These are phyloP conservation scores for Pythium inflatum DNA, from an alignment of 352 stramenopile species.

Conservation along the genomic window DNA sequence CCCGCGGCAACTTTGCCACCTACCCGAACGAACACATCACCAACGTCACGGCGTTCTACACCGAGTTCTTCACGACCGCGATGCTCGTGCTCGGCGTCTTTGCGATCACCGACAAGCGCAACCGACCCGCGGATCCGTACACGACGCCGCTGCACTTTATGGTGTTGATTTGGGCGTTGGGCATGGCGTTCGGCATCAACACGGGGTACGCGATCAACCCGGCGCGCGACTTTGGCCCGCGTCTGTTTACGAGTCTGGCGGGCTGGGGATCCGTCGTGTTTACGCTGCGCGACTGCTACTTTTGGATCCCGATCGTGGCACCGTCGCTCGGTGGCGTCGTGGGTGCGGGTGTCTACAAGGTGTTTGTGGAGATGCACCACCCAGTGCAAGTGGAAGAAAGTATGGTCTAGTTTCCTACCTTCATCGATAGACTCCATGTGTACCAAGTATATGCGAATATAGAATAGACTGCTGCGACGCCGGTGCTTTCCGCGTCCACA, in stretches of 20 bases:
- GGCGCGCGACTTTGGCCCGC: slow-evolving; percentile 44
- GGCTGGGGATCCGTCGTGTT: slow-evolving; percentile 38
- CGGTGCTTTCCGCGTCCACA: no score
- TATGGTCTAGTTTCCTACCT: no score
- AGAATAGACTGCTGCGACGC: no score
- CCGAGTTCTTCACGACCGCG: slow-evolving; percentile 32
- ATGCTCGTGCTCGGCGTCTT: slow-evolving; percentile 37
- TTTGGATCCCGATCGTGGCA: slow-evolving; percentile 47
- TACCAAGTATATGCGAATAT: no score
- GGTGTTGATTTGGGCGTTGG: slow-evolving; percentile 34
- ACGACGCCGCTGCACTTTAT: slow-evolving; percentile 36
- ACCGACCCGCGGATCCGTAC: slow-evolving; percentile 34
- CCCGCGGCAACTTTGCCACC: slow-evolving; percentile 38
- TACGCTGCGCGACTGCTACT: slow-evolving; percentile 35
- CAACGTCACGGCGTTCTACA: slow-evolving; percentile 37
- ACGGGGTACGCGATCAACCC: slow-evolving; percentile 43
- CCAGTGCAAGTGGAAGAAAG: no score
- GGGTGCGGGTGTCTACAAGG: slow-evolving; percentile 35
- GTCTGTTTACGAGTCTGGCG: slow-evolving; percentile 37
- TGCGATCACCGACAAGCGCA: slow-evolving; percentile 38
- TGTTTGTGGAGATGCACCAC: slow-evolving; percentile 44
- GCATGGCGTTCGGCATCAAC: slow-evolving; percentile 40
- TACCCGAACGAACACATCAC: slow-evolving; percentile 35
- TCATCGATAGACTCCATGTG: no score
- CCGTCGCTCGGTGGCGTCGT: slow-evolving; percentile 34